Percentiles rank a stretch among this genome's conserved stretches.
These are phyloP conservation scores for Cicer chorassanicum DNA, from an alignment of 306 rosid species.

Conservation along the genomic window DNA sequence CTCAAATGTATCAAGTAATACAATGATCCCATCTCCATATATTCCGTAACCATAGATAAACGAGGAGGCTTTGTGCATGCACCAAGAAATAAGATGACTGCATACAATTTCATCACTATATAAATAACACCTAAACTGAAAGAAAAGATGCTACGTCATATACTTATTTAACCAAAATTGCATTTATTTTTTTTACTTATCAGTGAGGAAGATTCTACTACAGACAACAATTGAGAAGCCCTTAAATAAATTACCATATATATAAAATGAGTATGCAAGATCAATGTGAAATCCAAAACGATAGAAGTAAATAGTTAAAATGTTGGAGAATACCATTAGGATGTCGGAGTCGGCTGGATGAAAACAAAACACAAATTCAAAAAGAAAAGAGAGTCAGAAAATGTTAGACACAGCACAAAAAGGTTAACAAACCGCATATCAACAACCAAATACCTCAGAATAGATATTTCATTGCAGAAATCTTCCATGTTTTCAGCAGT, in stretches of 20 bases:
- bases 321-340: slow-evolving; percentile 77
- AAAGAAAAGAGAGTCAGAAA: slow-evolving; percentile 50
- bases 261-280: slow-evolving; percentile 38
- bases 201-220: slow-evolving; percentile 2
- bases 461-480: slow-evolving; percentile 94
- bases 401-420: slow-evolving; percentile 38
- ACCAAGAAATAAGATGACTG: slow-evolving; percentile 98
- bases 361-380: slow-evolving; percentile 39
- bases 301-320: slow-evolving; percentile 39
- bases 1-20: slow-evolving; percentile 89
- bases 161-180: slow-evolving; percentile 17
- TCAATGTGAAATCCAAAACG: slow-evolving; percentile 35
- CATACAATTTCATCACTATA: slow-evolving; percentile 48
- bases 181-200: slow-evolving; percentile 16
- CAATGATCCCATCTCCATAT: slow-evolving; percentile 97
- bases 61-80: slow-evolving; percentile 99
- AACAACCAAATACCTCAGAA: slow-evolving; percentile 73
- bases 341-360: slow-evolving; percentile 92
- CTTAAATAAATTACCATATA: slow-evolving; percentile 21
- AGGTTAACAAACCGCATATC: slow-evolving; percentile 27
- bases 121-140: slow-evolving; percentile 38
- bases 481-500: slow-evolving; percentile 98
- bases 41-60: slow-evolving; percentile 95
- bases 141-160: slow-evolving; percentile 34
- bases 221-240: slow-evolving; percentile 8